phyloP scores from a whole-genome alignment of 257 asterid genomes.

The Plectranthus barbatus region DNA sequence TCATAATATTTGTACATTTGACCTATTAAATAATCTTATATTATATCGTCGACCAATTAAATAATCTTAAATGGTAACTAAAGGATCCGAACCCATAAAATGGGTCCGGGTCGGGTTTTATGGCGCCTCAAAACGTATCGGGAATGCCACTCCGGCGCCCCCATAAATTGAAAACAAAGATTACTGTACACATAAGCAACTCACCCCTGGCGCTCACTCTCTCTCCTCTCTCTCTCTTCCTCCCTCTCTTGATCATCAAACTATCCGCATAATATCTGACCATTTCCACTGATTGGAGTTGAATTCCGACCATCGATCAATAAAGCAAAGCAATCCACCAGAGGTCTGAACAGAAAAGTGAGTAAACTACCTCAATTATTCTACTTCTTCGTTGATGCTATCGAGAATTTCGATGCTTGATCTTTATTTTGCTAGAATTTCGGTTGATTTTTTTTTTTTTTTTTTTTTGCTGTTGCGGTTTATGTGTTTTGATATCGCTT shows the following conservation, averaged over 20 bases:
- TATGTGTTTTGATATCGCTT: background rate
- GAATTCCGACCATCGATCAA: constrained; percentile 5
- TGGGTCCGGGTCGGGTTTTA: constrained; percentile 15
- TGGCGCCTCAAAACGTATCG: constrained; percentile 4
- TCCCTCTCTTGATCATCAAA: background rate
- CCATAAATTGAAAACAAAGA: constrained; percentile 18
- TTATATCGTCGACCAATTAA: too few species aligned
- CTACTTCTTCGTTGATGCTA: background rate
- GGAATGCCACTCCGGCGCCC: constrained; percentile 15
- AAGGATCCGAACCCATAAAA: background rate
- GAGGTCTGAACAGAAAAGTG: background rate
- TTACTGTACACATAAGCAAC: constrained; percentile 16
- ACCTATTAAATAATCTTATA: too few species aligned
- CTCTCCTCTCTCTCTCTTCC: constrained; percentile 11
- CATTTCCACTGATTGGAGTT: constrained; percentile 1
- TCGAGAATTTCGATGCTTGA: background rate
- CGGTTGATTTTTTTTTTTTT: background rate
- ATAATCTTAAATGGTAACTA: background rate
- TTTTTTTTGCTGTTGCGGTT: background rate
- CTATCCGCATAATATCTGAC: background rate
- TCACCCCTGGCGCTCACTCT: too few species aligned
- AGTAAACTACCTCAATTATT: constrained; percentile 1
- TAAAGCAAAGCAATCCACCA: constrained; percentile 8
- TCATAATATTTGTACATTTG: too few species aligned
- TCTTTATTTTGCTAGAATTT: background rate